Base-by-base conservation (phyloP, 768 basidiomycete genomes). In the Dioszegia aurantiaca region DNA sequence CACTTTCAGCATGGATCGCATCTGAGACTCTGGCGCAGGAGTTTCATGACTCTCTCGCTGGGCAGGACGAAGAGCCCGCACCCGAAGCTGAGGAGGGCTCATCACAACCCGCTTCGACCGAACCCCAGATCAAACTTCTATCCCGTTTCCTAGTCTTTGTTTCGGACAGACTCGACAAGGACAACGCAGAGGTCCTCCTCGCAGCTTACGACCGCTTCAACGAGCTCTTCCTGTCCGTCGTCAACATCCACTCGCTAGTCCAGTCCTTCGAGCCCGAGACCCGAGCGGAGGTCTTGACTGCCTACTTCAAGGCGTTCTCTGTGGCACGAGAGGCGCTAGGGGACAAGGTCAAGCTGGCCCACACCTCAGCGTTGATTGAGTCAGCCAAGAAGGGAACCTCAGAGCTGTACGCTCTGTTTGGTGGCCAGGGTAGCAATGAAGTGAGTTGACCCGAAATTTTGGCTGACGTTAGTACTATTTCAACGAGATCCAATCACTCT, bases 401-500 rank as follows among this genome's bases (percentile, higher is more conserved):
- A 3, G 69, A 77, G 65, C 79, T 97, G 68, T 97, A 88, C 78
- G 94, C 90, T 51, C 80, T 99, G 39, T 99, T 99, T 73, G 94
- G 94, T 51, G 95, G 95, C 14, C 95, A 99, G 78, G 95, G 95
- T 58, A 90, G 88, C 59, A 98, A 98, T 78, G 95, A 98, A 66
- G 77, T 78, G 46, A 69, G 75, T 30, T 11, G 11, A n/a, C 27
- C 5, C 17, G 3, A 26, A 9, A 11, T 52, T 36, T 2, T 17
- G 31, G 47, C 64, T 65, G 62, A 65, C 59, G 30, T 33, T 21
- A 28, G 76, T 88, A 94, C 59, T 99, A 98, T 80, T 91, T 97
- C 76, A 89, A 94, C 75, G 95, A 98, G 73, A 76, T 99, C 19
- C 89, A 94, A 79, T 80, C 81, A 48, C 85, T 98, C 51, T 92